Base-by-base conservation (phyloP, 768 basidiomycete species). In the Tephrocybe sp. region DNA sequence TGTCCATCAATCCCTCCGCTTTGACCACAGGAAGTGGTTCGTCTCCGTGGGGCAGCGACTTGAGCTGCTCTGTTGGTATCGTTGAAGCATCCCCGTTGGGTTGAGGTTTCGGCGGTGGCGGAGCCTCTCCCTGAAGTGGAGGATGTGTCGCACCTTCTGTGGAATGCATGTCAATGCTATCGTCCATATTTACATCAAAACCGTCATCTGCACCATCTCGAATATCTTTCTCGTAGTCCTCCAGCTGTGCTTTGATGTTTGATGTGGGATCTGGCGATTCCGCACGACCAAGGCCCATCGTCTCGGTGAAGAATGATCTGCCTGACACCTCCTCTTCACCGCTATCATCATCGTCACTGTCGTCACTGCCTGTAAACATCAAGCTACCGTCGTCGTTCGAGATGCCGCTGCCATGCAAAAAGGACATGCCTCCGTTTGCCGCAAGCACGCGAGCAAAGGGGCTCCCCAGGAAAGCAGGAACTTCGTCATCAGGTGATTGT, bases 1-100 rank as follows among this genome's bases (percentile, higher is more conserved):
- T 67, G 62, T 88, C 83, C 66, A 84, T 68, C 32, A 87, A 71
- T n/a, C 84, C 85, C 61, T 89, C 86, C 25, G 70, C 77, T 62
- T 76, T 73, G n/a, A 78, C 70, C 10, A 75, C 78, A 4, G 80
- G 72, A 53, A 77, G 72, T 24, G 77, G 76, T 48, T 70, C 75
- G 55, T 86, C 84, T 24, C 81, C 83, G 45, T 72, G 68, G 11
- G 84, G 80, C 32, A 70, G 63, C 5, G 77, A 70, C 17, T 72
- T 65, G 36, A 83, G 67, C 59, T 86, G 86, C 50, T 71, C 67
- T 23, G 74, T 74, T 4, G 76, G 73, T 20, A 69, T 49, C 15
- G 67, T 58, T 10, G 60, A 59, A 30, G 69, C 61, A 51, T 75
- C 76, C 36, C 81, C 83, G 55, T 84, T 81, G 17, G 70, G 64